phyloP scores from a whole-genome alignment of 2,329 filamentous ascomycete species.

The Phaeomoniella chlamydospora region DNA sequence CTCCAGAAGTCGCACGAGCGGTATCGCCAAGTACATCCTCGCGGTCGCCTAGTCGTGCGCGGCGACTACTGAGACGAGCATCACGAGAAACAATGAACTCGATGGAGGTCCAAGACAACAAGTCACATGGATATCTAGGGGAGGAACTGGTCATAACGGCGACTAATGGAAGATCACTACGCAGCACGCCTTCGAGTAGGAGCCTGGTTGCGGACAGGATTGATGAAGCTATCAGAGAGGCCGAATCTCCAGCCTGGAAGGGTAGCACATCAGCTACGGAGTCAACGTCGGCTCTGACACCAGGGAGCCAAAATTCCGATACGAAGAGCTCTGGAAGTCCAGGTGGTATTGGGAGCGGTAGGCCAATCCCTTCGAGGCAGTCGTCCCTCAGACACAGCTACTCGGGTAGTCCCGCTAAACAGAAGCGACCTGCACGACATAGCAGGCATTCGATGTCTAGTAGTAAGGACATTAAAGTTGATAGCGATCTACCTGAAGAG shows the following conservation, averaged over 20 bases:
- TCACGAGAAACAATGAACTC: not conserved
- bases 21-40: not conserved
- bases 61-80: not conserved
- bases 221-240: constrained; percentile 2
- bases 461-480: constrained; percentile 23
- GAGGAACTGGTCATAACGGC: not conserved
- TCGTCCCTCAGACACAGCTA: constrained; percentile 49
- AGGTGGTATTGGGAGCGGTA: constrained; percentile 27
- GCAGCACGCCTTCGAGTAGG: not conserved
- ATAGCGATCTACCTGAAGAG: constrained; percentile 23
- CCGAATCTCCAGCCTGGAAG: constrained; percentile 7
- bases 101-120: not conserved
- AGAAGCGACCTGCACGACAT: constrained; percentile 36
- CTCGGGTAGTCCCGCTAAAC: constrained; percentile 36
- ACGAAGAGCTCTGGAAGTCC: constrained; percentile 11
- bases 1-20: not conserved
- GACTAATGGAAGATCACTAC: not conserved
- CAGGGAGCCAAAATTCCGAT: not conserved
- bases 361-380: constrained; percentile 50
- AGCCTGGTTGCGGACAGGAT: not conserved
- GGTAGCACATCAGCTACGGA: not conserved
- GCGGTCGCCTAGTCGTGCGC: not conserved
- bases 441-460: constrained; percentile 18
- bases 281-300: not conserved
- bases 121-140: not conserved